Evolutionary conservation across 2,329 filamentous ascomycete species (phyloP).

Genomic region (Acrodontium crateriforme): DNA sequence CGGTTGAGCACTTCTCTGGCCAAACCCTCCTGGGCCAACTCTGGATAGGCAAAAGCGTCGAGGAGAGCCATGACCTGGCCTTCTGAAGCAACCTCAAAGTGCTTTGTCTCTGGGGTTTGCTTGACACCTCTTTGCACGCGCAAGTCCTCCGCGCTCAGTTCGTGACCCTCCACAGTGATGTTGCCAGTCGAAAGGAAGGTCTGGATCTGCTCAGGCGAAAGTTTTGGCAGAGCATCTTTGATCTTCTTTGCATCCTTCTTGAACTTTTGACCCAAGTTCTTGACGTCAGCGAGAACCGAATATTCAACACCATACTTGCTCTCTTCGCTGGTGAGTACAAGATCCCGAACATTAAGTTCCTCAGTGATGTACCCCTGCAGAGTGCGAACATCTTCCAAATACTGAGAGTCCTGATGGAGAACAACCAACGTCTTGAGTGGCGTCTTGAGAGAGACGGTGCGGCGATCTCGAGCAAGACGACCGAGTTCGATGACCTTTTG

Average conservation of each 20-base stretch:
- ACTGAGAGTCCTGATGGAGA: conserved; percentile 69
- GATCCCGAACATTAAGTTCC: conserved; percentile 78
- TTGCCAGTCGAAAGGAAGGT: conserved; percentile 58
- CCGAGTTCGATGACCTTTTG: conserved; percentile 89
- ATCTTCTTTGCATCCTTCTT: conserved; percentile 89
- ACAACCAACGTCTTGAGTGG: conserved; percentile 82
- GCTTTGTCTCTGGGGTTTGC: conserved; percentile 55
- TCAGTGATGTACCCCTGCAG: conserved; percentile 80
- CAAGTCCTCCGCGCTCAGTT: conserved; percentile 68
- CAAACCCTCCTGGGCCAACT: conserved; percentile 76
- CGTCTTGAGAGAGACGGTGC: conserved; percentile 74
- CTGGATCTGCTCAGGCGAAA: conserved; percentile 72
- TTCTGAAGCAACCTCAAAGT: conserved; percentile 77
- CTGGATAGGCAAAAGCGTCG: conserved; percentile 68
- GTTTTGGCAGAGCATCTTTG: conserved; percentile 70
- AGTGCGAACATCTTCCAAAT: conserved; percentile 74
- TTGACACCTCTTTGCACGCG: conserved; percentile 67
- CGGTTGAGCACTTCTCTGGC: conserved; percentile 87
- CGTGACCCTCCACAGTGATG: conserved; percentile 75
- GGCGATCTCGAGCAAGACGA: conserved; percentile 72
- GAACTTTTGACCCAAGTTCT: conserved; percentile 87
- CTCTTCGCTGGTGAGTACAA: conserved; percentile 76
- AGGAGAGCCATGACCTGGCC: conserved; percentile 83
- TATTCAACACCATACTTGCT: conserved; percentile 86
- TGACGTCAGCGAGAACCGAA: conserved; percentile 82